Conservation (phyloP, 179 eudicot species). For the Beta corolliflora region DNA sequence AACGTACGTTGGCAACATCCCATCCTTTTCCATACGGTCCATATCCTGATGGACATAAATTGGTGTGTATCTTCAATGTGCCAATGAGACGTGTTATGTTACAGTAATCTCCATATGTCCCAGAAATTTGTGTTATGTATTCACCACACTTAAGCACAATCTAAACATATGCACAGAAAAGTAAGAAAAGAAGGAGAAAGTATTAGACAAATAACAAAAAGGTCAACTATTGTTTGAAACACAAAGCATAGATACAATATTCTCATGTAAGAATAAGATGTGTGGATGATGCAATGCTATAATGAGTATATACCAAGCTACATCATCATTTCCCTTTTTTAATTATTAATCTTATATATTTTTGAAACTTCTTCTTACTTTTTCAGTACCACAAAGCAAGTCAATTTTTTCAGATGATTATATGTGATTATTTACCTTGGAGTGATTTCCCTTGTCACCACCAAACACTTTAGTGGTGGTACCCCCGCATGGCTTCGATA, state of each 20-base stretch:
- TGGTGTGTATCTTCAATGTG: constrained; percentile 18
- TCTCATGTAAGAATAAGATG: too few species aligned
- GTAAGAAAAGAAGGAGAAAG: background rate
- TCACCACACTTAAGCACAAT: background rate
- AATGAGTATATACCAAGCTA: too few species aligned
- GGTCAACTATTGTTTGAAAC: too few species aligned
- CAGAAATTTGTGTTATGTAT: background rate
- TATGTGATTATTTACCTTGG: background rate
- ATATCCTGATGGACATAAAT: background rate
- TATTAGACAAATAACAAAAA: background rate
- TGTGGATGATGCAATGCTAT: too few species aligned
- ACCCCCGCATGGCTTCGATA: background rate
- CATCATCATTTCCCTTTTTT: too few species aligned
- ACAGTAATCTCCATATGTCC: background rate
- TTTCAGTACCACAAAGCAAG: too few species aligned
- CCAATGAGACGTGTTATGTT: background rate
- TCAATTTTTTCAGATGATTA: too few species aligned
- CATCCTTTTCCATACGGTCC: constrained; percentile 12
- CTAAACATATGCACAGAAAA: background rate
- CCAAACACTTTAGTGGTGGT: background rate
- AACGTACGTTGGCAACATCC: background rate
- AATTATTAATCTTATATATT: too few species aligned
- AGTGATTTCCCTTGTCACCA: background rate
- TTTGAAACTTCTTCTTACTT: too few species aligned
- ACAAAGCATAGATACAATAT: too few species aligned